A percentile compares a stretch with the other conserved stretches of the same genome.
phyloP scores from a whole-genome alignment of 1,139 yeast species.

The Suhomyces yuchorum region DNA sequence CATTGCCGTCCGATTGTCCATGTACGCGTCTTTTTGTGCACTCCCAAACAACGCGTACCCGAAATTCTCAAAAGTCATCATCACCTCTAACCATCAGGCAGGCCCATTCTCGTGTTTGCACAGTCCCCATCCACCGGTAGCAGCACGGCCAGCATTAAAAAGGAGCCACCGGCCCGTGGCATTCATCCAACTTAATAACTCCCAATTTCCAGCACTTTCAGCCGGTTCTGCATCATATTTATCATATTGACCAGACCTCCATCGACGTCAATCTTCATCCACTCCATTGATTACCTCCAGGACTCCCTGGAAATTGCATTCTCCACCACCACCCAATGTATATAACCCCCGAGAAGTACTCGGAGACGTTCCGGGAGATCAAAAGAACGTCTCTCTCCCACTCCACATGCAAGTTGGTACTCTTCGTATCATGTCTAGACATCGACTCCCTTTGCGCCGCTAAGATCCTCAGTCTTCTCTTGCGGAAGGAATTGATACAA shows the following conservation, averaged over 20 bases:
- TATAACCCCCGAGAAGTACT: slow-evolving; percentile 61
- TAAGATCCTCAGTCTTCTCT: slow-evolving; percentile 66
- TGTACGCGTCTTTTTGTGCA: slow-evolving; percentile 3
- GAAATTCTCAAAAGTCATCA: neutral
- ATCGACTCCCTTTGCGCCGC: slow-evolving; percentile 93
- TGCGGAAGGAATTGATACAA: slow-evolving; percentile 82
- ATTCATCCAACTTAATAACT: neutral
- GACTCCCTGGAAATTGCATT: neutral
- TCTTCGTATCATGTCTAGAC: slow-evolving; percentile 88
- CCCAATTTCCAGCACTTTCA: neutral
- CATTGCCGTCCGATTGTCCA: no score
- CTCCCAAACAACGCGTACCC: slow-evolving; percentile 6
- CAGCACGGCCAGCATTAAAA: neutral
- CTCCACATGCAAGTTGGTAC: slow-evolving; percentile 83
- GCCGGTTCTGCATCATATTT: neutral
- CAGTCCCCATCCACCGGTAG: neutral
- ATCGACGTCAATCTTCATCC: no score
- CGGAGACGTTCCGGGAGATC: slow-evolving; percentile 60
- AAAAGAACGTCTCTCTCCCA: slow-evolving; percentile 71
- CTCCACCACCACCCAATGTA: slow-evolving; percentile 46
- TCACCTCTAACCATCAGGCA: neutral
- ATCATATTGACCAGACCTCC: neutral
- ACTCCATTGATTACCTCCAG: neutral
- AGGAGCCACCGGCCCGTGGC: neutral
- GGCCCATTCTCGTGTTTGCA: neutral